Evolutionary conservation across 148 eudicot genomes (phyloP), one percentile per base, ranked within the genome.

Genomic region (Heliosperma pusillum): DNA sequence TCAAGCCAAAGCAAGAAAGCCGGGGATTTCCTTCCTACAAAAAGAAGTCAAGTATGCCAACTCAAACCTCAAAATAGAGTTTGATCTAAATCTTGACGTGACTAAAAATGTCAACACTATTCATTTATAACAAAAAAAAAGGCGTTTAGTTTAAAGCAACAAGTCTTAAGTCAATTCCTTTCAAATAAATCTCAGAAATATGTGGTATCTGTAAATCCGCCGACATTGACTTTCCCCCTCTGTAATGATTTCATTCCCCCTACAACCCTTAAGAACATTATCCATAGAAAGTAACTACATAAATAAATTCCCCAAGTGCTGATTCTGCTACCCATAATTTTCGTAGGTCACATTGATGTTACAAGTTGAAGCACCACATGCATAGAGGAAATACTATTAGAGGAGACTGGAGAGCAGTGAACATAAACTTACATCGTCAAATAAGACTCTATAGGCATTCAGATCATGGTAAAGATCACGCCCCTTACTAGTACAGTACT

Each of bases 381-480:
- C 29, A 2, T 0, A 17, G 52, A 47, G 7, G 12, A 27, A 2
- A 21, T 33, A 72, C 27, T n/a, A 59, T 50, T 12, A 71, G n/a
- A 26, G 3, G 42, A 36, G 42, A 36, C 42, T 36, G 66, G 40
- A 45, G 42, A 15, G 13, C 10, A 65, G 40, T 13, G 64, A 50
- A 29, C 40, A 60, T 29, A 75, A 62, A 74, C 86, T 85, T 84
- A 91, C 98, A 78, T 90, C 91, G 87, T 94, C 98, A 81, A 94
- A 92, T 73, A 91, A 86, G 74, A 92, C 79, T 87, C 98, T 89
- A 76, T 94, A 94, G 57, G 97, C 98, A 87, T 94, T 91, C 24
- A 93, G 93, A 86, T 93, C 98, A 83, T 93, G 98, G 80, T 91
- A 93, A 75, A 93, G 93, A 27, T 89, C 91, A 56, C 98, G 97